Conservation (phyloP, 805 yeast genomes). For the Jamesozyma hellenica region DNA sequence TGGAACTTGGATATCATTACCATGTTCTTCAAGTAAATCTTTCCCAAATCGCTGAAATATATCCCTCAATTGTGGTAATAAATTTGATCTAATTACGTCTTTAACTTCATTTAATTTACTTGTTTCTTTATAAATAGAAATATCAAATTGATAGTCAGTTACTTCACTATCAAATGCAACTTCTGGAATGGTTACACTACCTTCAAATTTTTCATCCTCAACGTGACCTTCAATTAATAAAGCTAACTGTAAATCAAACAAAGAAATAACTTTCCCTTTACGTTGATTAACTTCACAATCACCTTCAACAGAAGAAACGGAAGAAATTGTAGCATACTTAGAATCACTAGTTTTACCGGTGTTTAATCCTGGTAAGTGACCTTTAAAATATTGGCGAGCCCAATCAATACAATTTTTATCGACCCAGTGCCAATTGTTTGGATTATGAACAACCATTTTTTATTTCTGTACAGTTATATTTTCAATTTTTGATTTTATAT, state of each 20-base stretch:
- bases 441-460: constrained; percentile 86
- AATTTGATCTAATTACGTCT: constrained; percentile 39
- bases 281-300: constrained; percentile 96
- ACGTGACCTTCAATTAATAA: constrained; percentile 46
- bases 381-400: constrained; percentile 69
- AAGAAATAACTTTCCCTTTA: constrained; percentile 88
- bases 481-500: background rate
- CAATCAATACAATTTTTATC: constrained; percentile 93
- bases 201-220: constrained; percentile 40
- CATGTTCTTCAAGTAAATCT: constrained; percentile 66
- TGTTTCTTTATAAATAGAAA: constrained; percentile 48
- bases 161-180: constrained; percentile 83
- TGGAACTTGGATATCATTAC: constrained; percentile 79
- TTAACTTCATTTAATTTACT: constrained; percentile 45
- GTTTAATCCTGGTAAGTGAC: constrained; percentile 44
- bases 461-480: background rate
- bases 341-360: constrained; percentile 25
- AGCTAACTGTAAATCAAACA: constrained; percentile 70
- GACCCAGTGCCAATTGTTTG: constrained; percentile 99
- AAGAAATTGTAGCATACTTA: constrained; percentile 28
- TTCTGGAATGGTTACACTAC: constrained; percentile 80
- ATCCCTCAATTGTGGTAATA: constrained; percentile 63
- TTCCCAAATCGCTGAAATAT: constrained; percentile 57
- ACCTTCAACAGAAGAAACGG: constrained; percentile 56
- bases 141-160: constrained; percentile 78